Base-by-base conservation (phyloP, 805 yeast species). In the Torulaspora maleeae region DNA sequence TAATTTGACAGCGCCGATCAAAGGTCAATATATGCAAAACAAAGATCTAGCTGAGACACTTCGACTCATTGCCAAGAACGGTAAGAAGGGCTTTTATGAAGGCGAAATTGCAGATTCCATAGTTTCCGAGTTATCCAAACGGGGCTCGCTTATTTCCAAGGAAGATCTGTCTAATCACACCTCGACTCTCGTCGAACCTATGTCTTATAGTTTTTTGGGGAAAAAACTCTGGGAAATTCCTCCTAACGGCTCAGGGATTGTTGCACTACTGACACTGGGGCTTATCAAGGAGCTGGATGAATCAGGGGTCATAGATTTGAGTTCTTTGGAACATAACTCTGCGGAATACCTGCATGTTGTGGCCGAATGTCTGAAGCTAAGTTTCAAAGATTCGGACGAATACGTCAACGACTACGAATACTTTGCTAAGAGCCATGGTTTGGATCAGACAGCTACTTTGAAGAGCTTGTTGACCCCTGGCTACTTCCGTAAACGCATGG, bases 211-310 rank as follows among this genome's bases (percentile, higher is more conserved):
- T 27, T 72, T 79, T 44, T 67, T 75, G 38, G 84, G 77, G 9
- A 70, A 74, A 39, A 73, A 71, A 24, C 69, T 86, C 20, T 82
- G 90, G 86, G 93, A 86, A 61, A 80, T 85, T 50, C 93, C 95
- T 9, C 95, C 95, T 11, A 85, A 81, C 62, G 87, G 91, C 3
- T 87, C 86, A 43, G 95, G 95, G 7, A 64, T 86, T 11, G 85
- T 86, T 36, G 93, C 90, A 0, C 67, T 86, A 40, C 66, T 83
- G 13, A 80, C 91, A 0, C 63, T 84, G 40, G 93, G 91, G 0
- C 70, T 82, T 36, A 74, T 86, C 50, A 74, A 73, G 52, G 76
- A 77, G 29, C 69, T 86, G 47, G 78, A 77, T 27, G 67, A 66
- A 13, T 48, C 57, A 13, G 75, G 76, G 3, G 64, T 71, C 10